Evolutionary conservation across 768 basidiomycete species (phyloP).

Genomic region (Macrolepiota fuliginosa): DNA sequence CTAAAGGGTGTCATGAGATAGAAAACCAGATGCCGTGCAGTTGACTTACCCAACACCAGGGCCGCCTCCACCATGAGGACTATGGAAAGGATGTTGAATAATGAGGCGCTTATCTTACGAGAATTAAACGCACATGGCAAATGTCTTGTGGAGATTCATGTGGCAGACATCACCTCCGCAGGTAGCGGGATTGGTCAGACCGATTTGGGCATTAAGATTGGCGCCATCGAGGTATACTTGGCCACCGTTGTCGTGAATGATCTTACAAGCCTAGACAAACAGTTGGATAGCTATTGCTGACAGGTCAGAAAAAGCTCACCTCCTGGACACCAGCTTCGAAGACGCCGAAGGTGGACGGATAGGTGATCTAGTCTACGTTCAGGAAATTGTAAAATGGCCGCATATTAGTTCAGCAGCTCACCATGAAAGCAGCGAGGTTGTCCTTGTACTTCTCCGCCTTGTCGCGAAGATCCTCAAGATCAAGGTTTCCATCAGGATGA

Average conservation of each 20-base stretch:
- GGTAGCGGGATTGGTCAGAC: constrained; percentile 88
- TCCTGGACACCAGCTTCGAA: constrained; percentile 90
- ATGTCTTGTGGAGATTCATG: constrained; percentile 97
- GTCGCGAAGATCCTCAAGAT: constrained; percentile 76
- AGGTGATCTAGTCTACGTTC: constrained; percentile 71
- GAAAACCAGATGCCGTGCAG: constrained; percentile 4
- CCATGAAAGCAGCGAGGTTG: constrained; percentile 95
- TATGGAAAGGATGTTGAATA: constrained; percentile 28
- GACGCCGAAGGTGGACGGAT: constrained; percentile 96
- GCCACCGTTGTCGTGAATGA: constrained; percentile 92
- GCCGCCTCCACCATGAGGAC: constrained; percentile 96
- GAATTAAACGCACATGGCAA: constrained; percentile 70
- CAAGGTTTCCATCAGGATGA: constrained; percentile 81
- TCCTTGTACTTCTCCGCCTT: constrained; percentile 93
- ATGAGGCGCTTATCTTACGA: neutral
- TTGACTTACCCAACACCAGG: constrained; percentile 83
- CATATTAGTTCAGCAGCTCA: constrained; percentile 26
- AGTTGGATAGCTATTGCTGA: neutral
- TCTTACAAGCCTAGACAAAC: constrained; percentile 70
- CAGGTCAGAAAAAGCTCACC: constrained; percentile 29
- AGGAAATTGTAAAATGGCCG: constrained; percentile 2
- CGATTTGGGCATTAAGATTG: constrained; percentile 93
- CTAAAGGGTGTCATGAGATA: constrained; percentile 28
- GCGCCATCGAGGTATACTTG: constrained; percentile 98
- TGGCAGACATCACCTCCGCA: constrained; percentile 99